A percentile compares a stretch with the other conserved stretches of the same genome.
Conservation (phyloP, 805 yeast genomes). For the Ogataea zsoltii region DNA sequence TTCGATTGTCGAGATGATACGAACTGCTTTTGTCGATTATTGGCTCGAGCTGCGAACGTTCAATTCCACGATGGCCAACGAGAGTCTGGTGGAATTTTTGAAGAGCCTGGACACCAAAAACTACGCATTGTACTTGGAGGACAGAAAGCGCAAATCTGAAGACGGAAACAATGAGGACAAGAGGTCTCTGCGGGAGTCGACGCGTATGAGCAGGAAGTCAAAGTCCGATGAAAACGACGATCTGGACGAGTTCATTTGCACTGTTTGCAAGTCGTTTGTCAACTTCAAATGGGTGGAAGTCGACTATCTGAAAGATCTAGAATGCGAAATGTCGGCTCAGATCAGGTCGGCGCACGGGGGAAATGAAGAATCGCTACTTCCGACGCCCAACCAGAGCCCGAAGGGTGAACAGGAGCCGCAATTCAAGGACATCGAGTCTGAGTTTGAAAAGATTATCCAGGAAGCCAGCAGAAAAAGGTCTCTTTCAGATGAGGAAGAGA, state of each 20-base stretch:
- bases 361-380: conserved; percentile 17
- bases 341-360: neutral
- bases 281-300: conserved; percentile 49
- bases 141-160: conserved; percentile 3
- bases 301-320: conserved; percentile 25
- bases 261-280: conserved; percentile 48
- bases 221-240: conserved; percentile 15
- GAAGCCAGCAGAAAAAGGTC: conserved; percentile 33
- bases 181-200: conserved; percentile 15
- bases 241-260: conserved; percentile 48
- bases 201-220: conserved; percentile 18
- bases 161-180: conserved; percentile 13
- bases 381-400: conserved; percentile 35
- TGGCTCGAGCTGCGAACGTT: conserved; percentile 18
- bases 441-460: conserved; percentile 23
- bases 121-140: conserved; percentile 5
- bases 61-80: conserved; percentile 13
- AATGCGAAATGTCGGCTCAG: conserved; percentile 7
- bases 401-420: conserved; percentile 12
- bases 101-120: conserved; percentile 7
- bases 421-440: conserved; percentile 27
- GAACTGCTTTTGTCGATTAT: conserved; percentile 23
- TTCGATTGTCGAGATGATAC: conserved; percentile 16
- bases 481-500: conserved; percentile 33
- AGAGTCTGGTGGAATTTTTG: conserved; percentile 13